Conservation (phyloP, 2,329 filamentous ascomycete genomes). For the Harringtonia aguacate region DNA sequence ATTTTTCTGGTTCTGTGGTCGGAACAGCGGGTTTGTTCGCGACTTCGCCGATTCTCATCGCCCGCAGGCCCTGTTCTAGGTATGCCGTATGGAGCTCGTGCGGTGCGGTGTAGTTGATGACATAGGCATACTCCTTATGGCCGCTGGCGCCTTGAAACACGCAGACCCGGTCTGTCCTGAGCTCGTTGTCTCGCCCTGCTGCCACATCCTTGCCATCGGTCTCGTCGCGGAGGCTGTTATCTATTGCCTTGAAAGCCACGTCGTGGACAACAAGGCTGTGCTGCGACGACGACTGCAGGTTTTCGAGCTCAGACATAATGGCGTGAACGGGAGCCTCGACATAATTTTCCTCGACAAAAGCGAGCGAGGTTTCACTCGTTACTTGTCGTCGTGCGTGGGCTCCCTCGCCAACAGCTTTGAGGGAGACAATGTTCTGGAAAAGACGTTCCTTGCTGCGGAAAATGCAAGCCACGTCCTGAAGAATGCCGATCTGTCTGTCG, state of each 20-base stretch:
- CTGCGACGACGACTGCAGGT: background rate
- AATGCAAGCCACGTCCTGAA: conserved; percentile 13
- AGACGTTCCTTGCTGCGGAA: conserved; percentile 13
- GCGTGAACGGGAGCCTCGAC: conserved; percentile 5
- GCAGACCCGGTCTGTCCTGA: conserved; percentile 24
- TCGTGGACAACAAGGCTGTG: conserved; percentile 14
- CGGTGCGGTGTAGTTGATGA: conserved; percentile 35
- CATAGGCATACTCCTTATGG: conserved; percentile 16
- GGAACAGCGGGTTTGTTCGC: conserved; percentile 16
- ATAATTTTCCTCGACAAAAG: conserved; percentile 14
- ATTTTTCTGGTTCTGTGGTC: conserved; percentile 5
- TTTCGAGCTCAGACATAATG: conserved; percentile 2
- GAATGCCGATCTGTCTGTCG: conserved; percentile 8
- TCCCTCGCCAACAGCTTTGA: conserved; percentile 15
- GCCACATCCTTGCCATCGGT: background rate
- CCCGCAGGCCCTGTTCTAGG: conserved; percentile 28
- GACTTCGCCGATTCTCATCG: conserved; percentile 28
- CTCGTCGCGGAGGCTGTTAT: conserved; percentile 2
- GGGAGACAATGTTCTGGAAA: conserved; percentile 16
- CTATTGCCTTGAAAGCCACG: conserved; percentile 15
- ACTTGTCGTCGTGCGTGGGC: conserved; percentile 10
- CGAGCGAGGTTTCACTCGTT: conserved; percentile 13
- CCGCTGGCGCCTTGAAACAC: conserved; percentile 11
- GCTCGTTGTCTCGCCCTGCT: conserved; percentile 7
- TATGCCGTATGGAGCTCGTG: conserved; percentile 31